Conservation (phyloP, 1,284 basidiomycete genomes). For the Malassezia cuniculi region DNA sequence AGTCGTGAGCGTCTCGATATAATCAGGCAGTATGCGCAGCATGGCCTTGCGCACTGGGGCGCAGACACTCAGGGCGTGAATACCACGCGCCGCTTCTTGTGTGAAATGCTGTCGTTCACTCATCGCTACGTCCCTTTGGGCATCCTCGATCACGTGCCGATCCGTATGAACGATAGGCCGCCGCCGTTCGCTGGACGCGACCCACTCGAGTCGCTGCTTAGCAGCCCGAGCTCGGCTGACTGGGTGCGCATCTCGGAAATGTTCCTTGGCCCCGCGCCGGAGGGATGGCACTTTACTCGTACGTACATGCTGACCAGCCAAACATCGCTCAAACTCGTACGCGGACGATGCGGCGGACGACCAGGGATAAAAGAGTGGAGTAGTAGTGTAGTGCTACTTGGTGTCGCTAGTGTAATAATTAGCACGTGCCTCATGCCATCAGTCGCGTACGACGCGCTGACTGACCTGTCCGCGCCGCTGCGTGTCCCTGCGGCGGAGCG, state of each 20-base stretch:
- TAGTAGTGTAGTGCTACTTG: too few relatives aligned
- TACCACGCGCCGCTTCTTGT: slow-evolving; percentile 81
- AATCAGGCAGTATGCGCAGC: slow-evolving; percentile 49
- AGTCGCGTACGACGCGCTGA: slow-evolving; percentile 7
- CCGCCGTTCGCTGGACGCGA: slow-evolving; percentile 71
- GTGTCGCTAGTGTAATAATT: too few relatives aligned
- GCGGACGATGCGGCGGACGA: slow-evolving; percentile 5
- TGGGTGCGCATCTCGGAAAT: slow-evolving; percentile 93
- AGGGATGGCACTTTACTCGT: slow-evolving; percentile 52
- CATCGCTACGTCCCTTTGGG: slow-evolving; percentile 89
- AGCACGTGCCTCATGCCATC: too few relatives aligned
- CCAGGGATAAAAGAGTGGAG: neutral
- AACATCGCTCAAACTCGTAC: slow-evolving; percentile 25
- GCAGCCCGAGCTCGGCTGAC: slow-evolving; percentile 67
- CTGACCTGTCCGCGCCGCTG: slow-evolving; percentile 22
- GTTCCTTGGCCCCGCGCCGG: slow-evolving; percentile 66
- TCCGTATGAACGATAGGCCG: slow-evolving; percentile 74
- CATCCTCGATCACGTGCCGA: slow-evolving; percentile 70
- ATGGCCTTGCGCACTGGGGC: slow-evolving; percentile 41
- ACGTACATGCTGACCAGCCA: slow-evolving; percentile 12
- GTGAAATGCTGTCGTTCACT: slow-evolving; percentile 86
- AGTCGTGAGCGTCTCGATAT: slow-evolving; percentile 77
- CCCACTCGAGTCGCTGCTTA: slow-evolving; percentile 67
- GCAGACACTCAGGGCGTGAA: slow-evolving; percentile 59
- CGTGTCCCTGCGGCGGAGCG: slow-evolving; percentile 27